phyloP scores from a whole-genome alignment of 169 alveolate genomes.

The Amoebophrya sp. region DNA sequence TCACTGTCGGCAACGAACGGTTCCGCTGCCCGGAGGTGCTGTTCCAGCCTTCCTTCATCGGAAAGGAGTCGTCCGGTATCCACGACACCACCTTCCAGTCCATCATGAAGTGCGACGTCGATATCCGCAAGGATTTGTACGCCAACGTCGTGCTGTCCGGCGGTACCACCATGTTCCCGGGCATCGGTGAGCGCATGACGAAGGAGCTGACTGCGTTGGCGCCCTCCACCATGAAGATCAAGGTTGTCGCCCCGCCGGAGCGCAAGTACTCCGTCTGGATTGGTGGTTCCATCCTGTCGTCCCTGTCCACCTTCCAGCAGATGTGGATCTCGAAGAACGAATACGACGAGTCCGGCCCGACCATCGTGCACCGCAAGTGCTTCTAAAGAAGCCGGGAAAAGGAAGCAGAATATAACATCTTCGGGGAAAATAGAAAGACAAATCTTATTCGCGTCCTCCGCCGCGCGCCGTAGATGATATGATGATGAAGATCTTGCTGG shows the following conservation, averaged over 20 bases:
- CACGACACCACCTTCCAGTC: slow-evolving; percentile 83
- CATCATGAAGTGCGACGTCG: slow-evolving; percentile 87
- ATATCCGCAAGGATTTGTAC: slow-evolving; percentile 84
- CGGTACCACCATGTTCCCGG: slow-evolving; percentile 87
- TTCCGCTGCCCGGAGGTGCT: slow-evolving; percentile 91
- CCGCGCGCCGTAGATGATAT: too few relatives aligned
- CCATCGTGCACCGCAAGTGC: slow-evolving; percentile 89
- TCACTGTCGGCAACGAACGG: slow-evolving; percentile 83
- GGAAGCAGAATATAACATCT: too few relatives aligned
- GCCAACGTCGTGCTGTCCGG: slow-evolving; percentile 83
- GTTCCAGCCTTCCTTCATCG: slow-evolving; percentile 77
- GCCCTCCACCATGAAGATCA: slow-evolving; percentile 89
- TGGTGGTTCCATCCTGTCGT: slow-evolving; percentile 94
- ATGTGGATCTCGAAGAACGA: slow-evolving; percentile 97
- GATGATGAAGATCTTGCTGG: too few relatives aligned
- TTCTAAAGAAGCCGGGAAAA: too few relatives aligned
- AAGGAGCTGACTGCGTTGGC: slow-evolving; percentile 83
- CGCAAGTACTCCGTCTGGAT: slow-evolving; percentile 96
- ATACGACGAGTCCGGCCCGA: slow-evolving; percentile 95
- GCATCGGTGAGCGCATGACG: slow-evolving; percentile 86
- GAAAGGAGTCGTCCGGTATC: slow-evolving; percentile 50
- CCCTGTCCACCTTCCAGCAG: slow-evolving; percentile 88
- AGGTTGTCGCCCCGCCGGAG: slow-evolving; percentile 97
- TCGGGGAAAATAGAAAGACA: too few relatives aligned
- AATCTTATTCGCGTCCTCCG: too few relatives aligned